Evolutionary conservation across 2,329 filamentous ascomycete species (phyloP).

Genomic region (Fusarium concolor): DNA sequence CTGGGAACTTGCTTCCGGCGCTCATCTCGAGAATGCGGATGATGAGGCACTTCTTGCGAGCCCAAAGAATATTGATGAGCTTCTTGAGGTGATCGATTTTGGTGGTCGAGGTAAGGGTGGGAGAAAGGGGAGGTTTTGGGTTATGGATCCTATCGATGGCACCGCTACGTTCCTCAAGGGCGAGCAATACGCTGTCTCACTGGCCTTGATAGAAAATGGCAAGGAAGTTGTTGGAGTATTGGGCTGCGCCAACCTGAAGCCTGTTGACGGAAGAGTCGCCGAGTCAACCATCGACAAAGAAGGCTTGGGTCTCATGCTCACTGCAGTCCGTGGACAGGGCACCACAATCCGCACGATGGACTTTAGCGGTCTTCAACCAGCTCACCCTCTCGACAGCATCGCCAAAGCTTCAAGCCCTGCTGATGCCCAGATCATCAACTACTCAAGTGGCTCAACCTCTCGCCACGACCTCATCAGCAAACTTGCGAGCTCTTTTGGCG

Average conservation of each 20-base stretch:
- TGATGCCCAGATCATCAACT: slow-evolving; percentile 52
- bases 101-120: slow-evolving; percentile 59
- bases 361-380: slow-evolving; percentile 30
- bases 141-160: slow-evolving; percentile 74
- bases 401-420: slow-evolving; percentile 29
- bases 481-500: slow-evolving; percentile 48
- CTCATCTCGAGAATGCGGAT: slow-evolving; percentile 18
- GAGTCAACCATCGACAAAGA: slow-evolving; percentile 50
- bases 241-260: slow-evolving; percentile 68
- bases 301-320: slow-evolving; percentile 53
- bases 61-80: slow-evolving; percentile 62
- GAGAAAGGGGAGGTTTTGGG: slow-evolving; percentile 62
- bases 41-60: slow-evolving; percentile 47
- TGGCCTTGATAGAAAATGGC: slow-evolving; percentile 69
- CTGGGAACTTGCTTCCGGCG: slow-evolving; percentile 62
- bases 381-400: slow-evolving; percentile 39
- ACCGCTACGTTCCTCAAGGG: slow-evolving; percentile 71
- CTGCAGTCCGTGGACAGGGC: slow-evolving; percentile 50
- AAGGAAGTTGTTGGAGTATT: slow-evolving; percentile 68
- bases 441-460: slow-evolving; percentile 47
- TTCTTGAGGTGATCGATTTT: slow-evolving; percentile 71
- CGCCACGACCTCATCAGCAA: slow-evolving; percentile 49
- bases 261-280: slow-evolving; percentile 51
- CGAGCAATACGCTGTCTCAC: slow-evolving; percentile 71
- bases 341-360: slow-evolving; percentile 46